phyloP scores from a whole-genome alignment of 805 yeast species.

The Cyberlindnera saturnus region DNA sequence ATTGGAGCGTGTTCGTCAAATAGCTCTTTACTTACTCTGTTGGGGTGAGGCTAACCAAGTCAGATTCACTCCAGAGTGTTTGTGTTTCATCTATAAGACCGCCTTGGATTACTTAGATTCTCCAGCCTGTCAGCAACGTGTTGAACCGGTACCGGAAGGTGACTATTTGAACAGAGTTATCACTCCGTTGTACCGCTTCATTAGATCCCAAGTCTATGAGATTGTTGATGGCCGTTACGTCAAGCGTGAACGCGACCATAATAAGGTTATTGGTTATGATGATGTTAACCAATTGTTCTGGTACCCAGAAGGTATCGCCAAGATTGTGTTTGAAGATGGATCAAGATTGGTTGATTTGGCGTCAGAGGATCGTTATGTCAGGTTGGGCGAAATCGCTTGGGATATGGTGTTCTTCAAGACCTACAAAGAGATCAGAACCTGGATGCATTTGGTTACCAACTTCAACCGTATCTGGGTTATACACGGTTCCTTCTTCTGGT shows the following conservation, averaged over 20 bases:
- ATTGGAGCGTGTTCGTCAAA: constrained; percentile 73
- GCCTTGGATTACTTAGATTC: constrained; percentile 86
- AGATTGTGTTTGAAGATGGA: constrained; percentile 88
- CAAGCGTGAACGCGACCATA: constrained; percentile 82
- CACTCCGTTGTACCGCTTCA: constrained; percentile 80
- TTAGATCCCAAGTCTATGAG: constrained; percentile 79
- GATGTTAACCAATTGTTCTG: constrained; percentile 98
- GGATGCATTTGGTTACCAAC: constrained; percentile 93
- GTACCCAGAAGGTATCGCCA: constrained; percentile 98
- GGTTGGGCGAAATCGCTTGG: constrained; percentile 93
- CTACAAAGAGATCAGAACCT: constrained; percentile 90
- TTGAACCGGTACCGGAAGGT: constrained; percentile 78
- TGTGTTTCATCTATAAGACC: constrained; percentile 93
- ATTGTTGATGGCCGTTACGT: constrained; percentile 75
- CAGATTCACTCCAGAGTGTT: constrained; percentile 84
- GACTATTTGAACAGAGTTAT: constrained; percentile 88
- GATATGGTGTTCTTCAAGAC: constrained; percentile 89
- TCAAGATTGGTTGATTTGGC: constrained; percentile 88
- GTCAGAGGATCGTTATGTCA: constrained; percentile 79
- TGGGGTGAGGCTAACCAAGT: constrained; percentile 96
- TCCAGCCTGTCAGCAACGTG: constrained; percentile 85
- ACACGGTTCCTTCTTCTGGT: constrained; percentile 88
- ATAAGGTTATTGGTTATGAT: constrained; percentile 83
- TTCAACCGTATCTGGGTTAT: constrained; percentile 98
- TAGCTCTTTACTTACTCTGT: constrained; percentile 65